A percentile compares a stretch with the other conserved stretches of the same genome.
Conservation (phyloP, 495 filamentous ascomycete genomes). For the Penicillium odoratum region DNA sequence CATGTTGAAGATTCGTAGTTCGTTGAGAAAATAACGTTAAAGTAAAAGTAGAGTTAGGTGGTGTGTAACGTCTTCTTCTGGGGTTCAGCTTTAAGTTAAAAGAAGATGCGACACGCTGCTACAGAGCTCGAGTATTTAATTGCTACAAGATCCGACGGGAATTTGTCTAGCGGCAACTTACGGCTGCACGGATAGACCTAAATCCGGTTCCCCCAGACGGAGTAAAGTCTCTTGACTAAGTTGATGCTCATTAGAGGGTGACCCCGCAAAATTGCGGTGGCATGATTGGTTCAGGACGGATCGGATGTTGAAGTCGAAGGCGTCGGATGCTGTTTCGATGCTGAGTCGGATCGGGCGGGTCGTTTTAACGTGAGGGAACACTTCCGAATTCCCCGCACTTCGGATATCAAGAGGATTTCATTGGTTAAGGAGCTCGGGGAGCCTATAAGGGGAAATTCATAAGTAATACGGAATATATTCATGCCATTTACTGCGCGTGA, state of each 20-base stretch:
- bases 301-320: constrained; percentile 13
- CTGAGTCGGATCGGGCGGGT: constrained; percentile 19
- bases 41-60: neutral
- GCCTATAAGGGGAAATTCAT: no score
- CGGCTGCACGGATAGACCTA: constrained; percentile 3
- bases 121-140: constrained; percentile 2
- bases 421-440: neutral
- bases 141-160: constrained; percentile 7
- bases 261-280: constrained; percentile 24
- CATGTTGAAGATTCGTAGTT: constrained; percentile 24
- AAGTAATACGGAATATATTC: no score
- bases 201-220: constrained; percentile 8
- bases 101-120: neutral
- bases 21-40: neutral
- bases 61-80: neutral
- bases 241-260: constrained; percentile 25
- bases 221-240: constrained; percentile 25
- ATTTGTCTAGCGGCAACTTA: neutral
- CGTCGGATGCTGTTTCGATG: constrained; percentile 12
- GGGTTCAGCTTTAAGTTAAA: neutral
- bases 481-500: no score
- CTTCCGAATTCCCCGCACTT: constrained; percentile 24
- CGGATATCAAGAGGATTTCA: constrained; percentile 9
- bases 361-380: constrained; percentile 2
- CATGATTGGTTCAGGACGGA: constrained; percentile 18